Base-by-base conservation (phyloP, 2,329 filamentous ascomycete genomes). In the Fusarium compactum region DNA sequence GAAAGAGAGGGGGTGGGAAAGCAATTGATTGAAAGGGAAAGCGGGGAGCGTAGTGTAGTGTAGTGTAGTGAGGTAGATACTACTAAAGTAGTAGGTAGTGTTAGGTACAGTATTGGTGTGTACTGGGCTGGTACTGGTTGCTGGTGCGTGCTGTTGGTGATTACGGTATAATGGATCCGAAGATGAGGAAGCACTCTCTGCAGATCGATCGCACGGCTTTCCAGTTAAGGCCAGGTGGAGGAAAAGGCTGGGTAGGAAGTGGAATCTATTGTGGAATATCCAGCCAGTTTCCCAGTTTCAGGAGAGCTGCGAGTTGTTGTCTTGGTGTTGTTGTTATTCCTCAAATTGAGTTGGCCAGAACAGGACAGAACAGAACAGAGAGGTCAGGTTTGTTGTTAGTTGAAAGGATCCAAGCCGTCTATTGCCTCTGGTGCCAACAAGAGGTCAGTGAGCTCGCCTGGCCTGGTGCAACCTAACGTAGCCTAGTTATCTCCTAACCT, bases 191-290 rank as follows among this genome's bases (percentile, higher is more conserved):
- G 64, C 55, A 60, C 58, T 65, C 50, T 63, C 38, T 72, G 67
- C 63, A 73, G 71, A 75, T 75, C 73, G 55, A 75, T 75, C 73
- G 55, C 70, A 61, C 66, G 62, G 70, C 62, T 71, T 62, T 61
- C 67, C 44, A 48, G 43, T 52, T 52, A 52, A 52, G 50, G 50
- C 32, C 50, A 52, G 65, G 59, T 70, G 62, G 65, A 64, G 44
- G 34, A n/a, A 38, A 38, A 38, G 65, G 52, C 54, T 43, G 45
- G 29, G 48, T 51, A 53, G 47, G 56, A 46, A 43, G 57, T 58
- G 65, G 67, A 43, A 70, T 70, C 46, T 59, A 66, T 48, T 30
- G 43, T 24, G 47, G 56, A 29, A 60, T 66, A 30, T 16, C 29
- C 16, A 54, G 34, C 30, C 34, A 41, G 47, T 47, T 60, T 65